These are phyloP conservation scores for Alternaria infectoria DNA, from an alignment of 2,329 filamentous ascomycete species.

Conservation along the genomic window DNA sequence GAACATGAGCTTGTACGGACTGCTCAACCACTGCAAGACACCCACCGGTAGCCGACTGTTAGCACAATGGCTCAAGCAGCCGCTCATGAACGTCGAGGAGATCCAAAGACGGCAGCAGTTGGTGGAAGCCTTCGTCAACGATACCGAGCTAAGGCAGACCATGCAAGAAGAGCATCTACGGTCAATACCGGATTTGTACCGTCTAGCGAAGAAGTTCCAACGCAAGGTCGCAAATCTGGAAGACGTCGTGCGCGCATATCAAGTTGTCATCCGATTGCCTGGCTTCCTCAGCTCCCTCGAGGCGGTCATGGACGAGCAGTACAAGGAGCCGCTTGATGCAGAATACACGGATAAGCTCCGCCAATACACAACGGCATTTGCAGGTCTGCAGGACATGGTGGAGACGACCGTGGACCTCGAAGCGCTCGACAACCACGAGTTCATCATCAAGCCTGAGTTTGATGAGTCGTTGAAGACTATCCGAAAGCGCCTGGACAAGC, in stretches of 20 bases:
- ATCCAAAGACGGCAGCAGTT: conserved; percentile 92
- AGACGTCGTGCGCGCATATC: conserved; percentile 94
- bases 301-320: conserved; percentile 92
- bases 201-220: conserved; percentile 93
- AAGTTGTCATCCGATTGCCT: conserved; percentile 89
- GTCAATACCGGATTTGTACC: conserved; percentile 91
- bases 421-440: conserved; percentile 94
- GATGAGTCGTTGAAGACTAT: conserved; percentile 89
- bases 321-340: conserved; percentile 83
- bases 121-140: conserved; percentile 91
- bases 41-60: conserved; percentile 87
- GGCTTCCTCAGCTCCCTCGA: conserved; percentile 89
- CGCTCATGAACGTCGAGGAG: conserved; percentile 86
- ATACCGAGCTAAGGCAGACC: conserved; percentile 91
- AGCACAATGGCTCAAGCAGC: conserved; percentile 97
- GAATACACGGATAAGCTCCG: conserved; percentile 84
- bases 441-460: conserved; percentile 98
- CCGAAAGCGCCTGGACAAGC: conserved; percentile 84
- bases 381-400: conserved; percentile 94
- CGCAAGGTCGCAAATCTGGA: conserved; percentile 88
- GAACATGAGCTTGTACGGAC: conserved; percentile 92
- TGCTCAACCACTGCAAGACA: conserved; percentile 97
- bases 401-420: conserved; percentile 97
- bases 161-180: conserved; percentile 96
- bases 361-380: conserved; percentile 77